Percentiles rank a stretch among this genome's conserved stretches.
Evolutionary conservation across 345 rosid species (phyloP).

Genomic region (Populus tremula): DNA sequence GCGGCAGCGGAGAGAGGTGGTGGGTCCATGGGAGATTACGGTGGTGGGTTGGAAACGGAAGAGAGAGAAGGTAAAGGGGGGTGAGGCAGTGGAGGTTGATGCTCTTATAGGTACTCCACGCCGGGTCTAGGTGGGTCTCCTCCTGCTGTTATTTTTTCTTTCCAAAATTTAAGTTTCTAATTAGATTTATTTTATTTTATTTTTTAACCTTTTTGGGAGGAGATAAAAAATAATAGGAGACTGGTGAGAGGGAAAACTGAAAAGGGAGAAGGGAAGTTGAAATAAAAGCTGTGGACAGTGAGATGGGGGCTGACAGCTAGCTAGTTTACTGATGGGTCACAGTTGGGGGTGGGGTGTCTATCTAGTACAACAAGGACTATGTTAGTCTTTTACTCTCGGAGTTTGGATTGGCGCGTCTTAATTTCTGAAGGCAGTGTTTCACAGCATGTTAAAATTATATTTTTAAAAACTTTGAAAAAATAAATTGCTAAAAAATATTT

Average conservation of each 20-base stretch:
- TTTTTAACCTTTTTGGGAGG: neutral
- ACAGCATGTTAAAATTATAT: too few species aligned
- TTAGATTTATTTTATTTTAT: neutral
- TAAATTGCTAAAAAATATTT: too few species aligned
- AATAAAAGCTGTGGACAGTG: neutral
- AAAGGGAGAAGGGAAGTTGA: neutral
- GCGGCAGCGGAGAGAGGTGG: constrained; percentile 25
- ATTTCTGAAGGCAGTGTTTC: too few species aligned
- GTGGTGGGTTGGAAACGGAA: constrained; percentile 24
- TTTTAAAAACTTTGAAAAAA: too few species aligned
- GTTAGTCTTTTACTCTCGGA: neutral
- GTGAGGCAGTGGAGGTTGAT: neutral
- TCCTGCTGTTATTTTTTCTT: constrained; percentile 7
- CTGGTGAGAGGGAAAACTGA: too few species aligned
- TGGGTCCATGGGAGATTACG: constrained; percentile 9
- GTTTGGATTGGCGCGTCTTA: neutral
- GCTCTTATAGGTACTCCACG: constrained; percentile 26
- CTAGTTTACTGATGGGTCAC: neutral
- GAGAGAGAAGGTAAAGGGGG: neutral
- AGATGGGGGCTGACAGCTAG: neutral
- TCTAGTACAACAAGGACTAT: neutral
- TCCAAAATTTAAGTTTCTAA: neutral
- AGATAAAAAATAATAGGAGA: neutral
- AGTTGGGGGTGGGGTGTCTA: neutral
- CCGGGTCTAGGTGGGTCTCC: neutral